Percentiles rank a stretch among this genome's conserved stretches.
Conservation (phyloP, 164 flowering plant species). For the Amborella trichopoda region DNA sequence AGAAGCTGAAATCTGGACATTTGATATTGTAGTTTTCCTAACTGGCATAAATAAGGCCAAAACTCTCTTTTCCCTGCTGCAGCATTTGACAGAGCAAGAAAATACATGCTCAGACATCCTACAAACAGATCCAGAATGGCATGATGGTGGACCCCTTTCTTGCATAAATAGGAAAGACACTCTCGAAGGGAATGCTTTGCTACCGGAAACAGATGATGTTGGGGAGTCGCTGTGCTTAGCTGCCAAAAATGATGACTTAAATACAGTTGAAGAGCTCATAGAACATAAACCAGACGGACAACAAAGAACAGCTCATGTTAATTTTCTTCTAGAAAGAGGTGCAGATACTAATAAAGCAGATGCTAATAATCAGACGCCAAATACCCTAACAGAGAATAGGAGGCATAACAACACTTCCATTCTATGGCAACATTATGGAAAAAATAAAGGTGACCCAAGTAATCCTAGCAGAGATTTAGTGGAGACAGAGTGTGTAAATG, state of each 20-base stretch:
- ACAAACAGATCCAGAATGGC: too few species aligned
- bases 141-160: too few species aligned
- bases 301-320: constrained; percentile 32
- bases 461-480: constrained; percentile 29
- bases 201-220: constrained; percentile 9
- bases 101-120: too few species aligned
- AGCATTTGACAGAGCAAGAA: too few species aligned
- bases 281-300: constrained; percentile 12
- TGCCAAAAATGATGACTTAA: constrained; percentile 8
- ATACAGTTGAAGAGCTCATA: constrained; percentile 12
- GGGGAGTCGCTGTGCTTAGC: constrained; percentile 5
- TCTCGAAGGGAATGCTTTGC: constrained; percentile 9
- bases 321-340: constrained; percentile 31
- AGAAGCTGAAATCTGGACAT: too few species aligned
- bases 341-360: constrained; percentile 29
- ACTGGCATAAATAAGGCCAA: too few species aligned
- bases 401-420: constrained; percentile 25
- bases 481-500: constrained; percentile 12
- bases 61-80: too few species aligned
- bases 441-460: constrained; percentile 11
- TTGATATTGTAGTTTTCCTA: too few species aligned
- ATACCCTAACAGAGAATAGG: constrained; percentile 27
- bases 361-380: constrained; percentile 34
- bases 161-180: neutral
- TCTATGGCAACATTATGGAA: constrained; percentile 22